A percentile compares a stretch with the other conserved stretches of the same genome.
Evolutionary conservation across 345 rosid species (phyloP).

Genomic region (Hibiscus trionum): DNA sequence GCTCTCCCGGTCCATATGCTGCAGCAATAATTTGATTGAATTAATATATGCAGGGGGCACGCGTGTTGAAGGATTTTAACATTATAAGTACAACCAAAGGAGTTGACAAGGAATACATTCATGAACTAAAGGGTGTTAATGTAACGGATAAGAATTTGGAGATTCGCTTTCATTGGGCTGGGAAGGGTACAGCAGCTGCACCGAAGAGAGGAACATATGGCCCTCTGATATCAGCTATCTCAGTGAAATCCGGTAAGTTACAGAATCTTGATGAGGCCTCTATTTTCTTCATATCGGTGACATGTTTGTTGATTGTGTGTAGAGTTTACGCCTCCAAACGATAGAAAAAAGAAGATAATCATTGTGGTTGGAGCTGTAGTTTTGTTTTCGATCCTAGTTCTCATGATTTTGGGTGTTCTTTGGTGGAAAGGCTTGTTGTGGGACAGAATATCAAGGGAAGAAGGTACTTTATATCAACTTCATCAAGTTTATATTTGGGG

Average conservation of each 20-base stretch:
- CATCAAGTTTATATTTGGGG: not conserved
- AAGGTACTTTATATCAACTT: constrained; percentile 12
- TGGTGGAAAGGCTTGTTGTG: constrained; percentile 20
- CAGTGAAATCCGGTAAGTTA: constrained; percentile 28
- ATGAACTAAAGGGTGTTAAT: constrained; percentile 1
- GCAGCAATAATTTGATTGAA: not conserved
- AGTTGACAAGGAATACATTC: constrained; percentile 15
- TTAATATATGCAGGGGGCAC: constrained; percentile 18
- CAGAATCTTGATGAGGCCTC: not conserved
- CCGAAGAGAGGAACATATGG: constrained; percentile 34
- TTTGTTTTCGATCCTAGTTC: not conserved
- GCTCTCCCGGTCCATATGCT: not conserved
- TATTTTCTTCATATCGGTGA: not conserved
- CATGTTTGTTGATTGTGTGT: not conserved
- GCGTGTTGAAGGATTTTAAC: constrained; percentile 23
- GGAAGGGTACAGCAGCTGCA: constrained; percentile 34
- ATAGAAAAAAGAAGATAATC: not conserved
- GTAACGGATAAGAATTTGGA: constrained; percentile 22
- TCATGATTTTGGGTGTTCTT: constrained; percentile 10
- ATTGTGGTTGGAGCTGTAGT: constrained; percentile 15
- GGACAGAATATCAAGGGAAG: not conserved
- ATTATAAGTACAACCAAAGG: constrained; percentile 22
- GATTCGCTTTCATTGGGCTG: constrained; percentile 38
- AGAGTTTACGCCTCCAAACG: constrained; percentile 11
- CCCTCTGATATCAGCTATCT: constrained; percentile 41